phyloP scores from a whole-genome alignment of 192 early-diverging fungal genomes.

The Coemansia sp. region DNA sequence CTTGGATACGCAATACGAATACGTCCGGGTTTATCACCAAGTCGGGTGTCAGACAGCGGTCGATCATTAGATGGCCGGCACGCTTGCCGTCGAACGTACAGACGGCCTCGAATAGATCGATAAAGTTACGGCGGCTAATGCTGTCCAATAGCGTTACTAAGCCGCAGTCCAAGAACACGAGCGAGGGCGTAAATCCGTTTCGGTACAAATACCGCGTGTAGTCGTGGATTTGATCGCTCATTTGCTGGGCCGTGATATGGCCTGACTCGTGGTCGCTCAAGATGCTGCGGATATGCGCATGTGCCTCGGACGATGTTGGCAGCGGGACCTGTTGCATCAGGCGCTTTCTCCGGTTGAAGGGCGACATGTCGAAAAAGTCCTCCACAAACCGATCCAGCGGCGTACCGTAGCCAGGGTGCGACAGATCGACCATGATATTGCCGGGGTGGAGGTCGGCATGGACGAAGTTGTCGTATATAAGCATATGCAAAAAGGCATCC shows the following conservation, averaged over 20 bases:
- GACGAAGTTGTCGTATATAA: slow-evolving; percentile 92
- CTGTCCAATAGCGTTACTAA: slow-evolving; percentile 78
- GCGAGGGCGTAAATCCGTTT: slow-evolving; percentile 71
- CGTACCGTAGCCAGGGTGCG: slow-evolving; percentile 60
- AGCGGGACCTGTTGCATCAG: slow-evolving; percentile 11
- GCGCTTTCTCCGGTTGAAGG: slow-evolving; percentile 25
- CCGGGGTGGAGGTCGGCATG: slow-evolving; percentile 95
- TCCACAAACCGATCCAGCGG: slow-evolving; percentile 57
- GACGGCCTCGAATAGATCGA: slow-evolving; percentile 88
- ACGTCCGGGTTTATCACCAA: slow-evolving; percentile 71
- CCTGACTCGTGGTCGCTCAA: slow-evolving; percentile 27
- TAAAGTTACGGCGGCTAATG: slow-evolving; percentile 79
- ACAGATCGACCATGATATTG: slow-evolving; percentile 87
- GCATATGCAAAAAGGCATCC: slow-evolving; percentile 83
- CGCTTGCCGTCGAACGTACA: slow-evolving; percentile 83
- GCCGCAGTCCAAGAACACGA: slow-evolving; percentile 91
- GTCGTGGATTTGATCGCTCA: slow-evolving; percentile 21
- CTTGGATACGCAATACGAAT: slow-evolving; percentile 82
- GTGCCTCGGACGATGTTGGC: slow-evolving; percentile 35
- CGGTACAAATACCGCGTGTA: slow-evolving; percentile 56
- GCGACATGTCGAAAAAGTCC: slow-evolving; percentile 55
- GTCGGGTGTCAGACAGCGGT: slow-evolving; percentile 75
- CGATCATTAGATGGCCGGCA: slow-evolving; percentile 86
- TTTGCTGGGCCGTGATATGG: slow-evolving; percentile 15
- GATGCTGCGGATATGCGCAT: slow-evolving; percentile 28